A percentile compares a stretch with the other conserved stretches of the same genome.
These are phyloP conservation scores for Furcasterigmium sp. DNA, from an alignment of 2,329 filamentous ascomycete genomes.

Conservation along the genomic window DNA sequence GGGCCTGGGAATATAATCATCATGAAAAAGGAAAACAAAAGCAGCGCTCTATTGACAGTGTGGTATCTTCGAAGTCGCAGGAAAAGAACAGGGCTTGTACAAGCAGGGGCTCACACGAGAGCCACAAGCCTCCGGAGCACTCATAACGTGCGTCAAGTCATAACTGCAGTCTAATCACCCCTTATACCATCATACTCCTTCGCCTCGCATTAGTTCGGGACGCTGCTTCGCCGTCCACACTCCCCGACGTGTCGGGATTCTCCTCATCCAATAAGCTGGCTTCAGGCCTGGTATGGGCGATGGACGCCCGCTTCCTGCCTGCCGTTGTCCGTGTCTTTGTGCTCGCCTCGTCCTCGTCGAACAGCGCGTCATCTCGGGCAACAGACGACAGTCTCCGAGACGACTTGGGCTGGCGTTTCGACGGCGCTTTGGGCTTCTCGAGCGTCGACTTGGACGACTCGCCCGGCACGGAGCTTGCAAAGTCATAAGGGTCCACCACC, in stretches of 20 bases:
- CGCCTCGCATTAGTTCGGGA: constrained; percentile 35
- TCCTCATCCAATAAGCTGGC: constrained; percentile 22
- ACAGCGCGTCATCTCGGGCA: constrained; percentile 25
- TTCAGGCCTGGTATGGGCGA: constrained; percentile 25
- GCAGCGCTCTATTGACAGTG: constrained; percentile 3
- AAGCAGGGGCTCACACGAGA: no score
- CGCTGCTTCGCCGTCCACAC: constrained; percentile 4
- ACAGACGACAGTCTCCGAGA: constrained; percentile 34
- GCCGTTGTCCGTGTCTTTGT: constrained; percentile 17
- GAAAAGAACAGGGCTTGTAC: no score
- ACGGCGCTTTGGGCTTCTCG: constrained; percentile 18
- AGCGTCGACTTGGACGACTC: constrained; percentile 9
- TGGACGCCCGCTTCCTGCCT: constrained; percentile 35
- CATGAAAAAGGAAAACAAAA: background rate
- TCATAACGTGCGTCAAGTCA: constrained; percentile 4
- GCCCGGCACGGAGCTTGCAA: constrained; percentile 40
- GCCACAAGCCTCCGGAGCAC: constrained; percentile 4
- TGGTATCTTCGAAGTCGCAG: constrained; percentile 5
- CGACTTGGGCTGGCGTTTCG: constrained; percentile 25
- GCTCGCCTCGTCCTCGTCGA: constrained; percentile 18
- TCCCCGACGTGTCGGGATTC: constrained; percentile 15
- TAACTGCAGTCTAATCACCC: background rate
- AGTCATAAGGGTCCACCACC: constrained; percentile 54
- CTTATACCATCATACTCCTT: constrained; percentile 56
- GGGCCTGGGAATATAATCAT: background rate